Base-by-base conservation (phyloP, 208 protist genomes). In the Crithidia mellificae region DNA sequence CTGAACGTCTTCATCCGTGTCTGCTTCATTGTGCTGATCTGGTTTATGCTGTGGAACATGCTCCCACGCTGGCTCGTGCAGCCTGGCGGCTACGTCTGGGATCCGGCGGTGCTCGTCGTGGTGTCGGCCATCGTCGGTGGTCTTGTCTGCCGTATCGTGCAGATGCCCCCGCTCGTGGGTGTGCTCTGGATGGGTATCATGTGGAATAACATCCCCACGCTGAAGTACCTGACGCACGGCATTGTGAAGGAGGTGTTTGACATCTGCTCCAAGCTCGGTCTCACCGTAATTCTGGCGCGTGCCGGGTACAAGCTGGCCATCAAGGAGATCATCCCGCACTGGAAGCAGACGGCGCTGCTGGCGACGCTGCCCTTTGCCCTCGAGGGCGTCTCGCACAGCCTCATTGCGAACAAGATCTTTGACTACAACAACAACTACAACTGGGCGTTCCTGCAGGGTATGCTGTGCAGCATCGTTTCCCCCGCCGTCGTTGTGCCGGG, bases 381-480 rank as follows among this genome's bases (percentile, higher is more conserved):
- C 17, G 88, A 94, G 63, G 74, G 78, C 39, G 72, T 90, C 38
- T 57, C 79, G 36, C 83, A 91, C 72, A 82, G 78, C 57, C 74
- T 94, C 41, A 87, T 94, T 56, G 88, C 88, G 0, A 90, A 85
- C 41, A 62, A 77, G 52, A 51, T 94, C 25, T 88, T 94, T 38
- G 55, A 77, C 46, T 94, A 94, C 75, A 38, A 79, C 29, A 49
- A 79, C 69, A 53, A 87, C 68, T 94, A 90, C 79, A 70, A 82
- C 51, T 94, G 88, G 86, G 83, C 83, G 11, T 91, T 94, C 51
- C 57, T 94, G 47, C 84, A 92, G 69, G 85, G 84, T 27, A 85
- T 88, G 72, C 56, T 94, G 51, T 91, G 83, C 74, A 85, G 77
- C 52, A 83, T 91, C 44, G 88, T 87, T 2, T 90, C 83, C 0